Percentiles rank a stretch among this genome's conserved stretches.
These are phyloP conservation scores for Calonectria honghensis DNA, from an alignment of 2,329 filamentous ascomycete species.

Conservation along the genomic window DNA sequence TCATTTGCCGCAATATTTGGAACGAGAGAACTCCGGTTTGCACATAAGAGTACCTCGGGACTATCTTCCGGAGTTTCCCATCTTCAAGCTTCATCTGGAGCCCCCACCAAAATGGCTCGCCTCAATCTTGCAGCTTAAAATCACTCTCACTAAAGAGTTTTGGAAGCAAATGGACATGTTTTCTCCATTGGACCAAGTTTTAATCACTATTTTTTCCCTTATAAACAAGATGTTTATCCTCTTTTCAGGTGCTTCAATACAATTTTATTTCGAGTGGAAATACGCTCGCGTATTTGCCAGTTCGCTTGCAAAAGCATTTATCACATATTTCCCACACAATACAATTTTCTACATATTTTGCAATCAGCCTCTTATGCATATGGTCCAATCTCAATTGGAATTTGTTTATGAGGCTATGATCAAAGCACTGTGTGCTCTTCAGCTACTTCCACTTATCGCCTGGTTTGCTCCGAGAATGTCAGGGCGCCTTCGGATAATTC, in stretches of 20 bases:
- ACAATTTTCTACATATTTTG: neutral
- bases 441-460: neutral
- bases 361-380: neutral
- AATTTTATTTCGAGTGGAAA: neutral
- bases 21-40: neutral
- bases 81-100: neutral
- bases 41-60: neutral
- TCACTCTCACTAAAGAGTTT: neutral
- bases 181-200: neutral
- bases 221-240: neutral
- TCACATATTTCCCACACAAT: neutral
- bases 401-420: neutral
- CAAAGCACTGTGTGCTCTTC: neutral
- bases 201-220: neutral
- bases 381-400: neutral
- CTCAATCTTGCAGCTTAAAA: neutral
- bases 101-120: neutral
- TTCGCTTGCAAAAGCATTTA: neutral
- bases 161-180: neutral
- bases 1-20: neutral
- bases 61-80: neutral
- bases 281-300: neutral
- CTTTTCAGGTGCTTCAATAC: neutral
- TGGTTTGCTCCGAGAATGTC: neutral
- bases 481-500: neutral